Evolutionary conservation across 106 monocot genomes (phyloP).

Genomic region (Phalaenopsis aphrodite): DNA sequence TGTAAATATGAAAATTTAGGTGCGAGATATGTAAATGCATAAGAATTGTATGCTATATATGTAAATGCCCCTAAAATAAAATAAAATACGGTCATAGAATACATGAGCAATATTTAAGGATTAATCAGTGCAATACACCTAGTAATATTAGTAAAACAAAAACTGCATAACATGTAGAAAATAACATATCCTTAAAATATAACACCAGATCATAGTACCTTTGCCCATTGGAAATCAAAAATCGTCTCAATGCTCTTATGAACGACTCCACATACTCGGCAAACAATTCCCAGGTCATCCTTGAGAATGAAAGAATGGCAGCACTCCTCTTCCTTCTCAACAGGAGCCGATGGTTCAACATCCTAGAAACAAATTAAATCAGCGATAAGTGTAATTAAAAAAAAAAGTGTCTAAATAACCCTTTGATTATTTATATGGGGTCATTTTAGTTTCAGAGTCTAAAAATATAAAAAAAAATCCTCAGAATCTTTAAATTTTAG

Average conservation of each 20-base stretch:
- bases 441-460: no score
- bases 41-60: no score
- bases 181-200: neutral
- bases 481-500: no score
- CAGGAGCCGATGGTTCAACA: slow-evolving; percentile 13
- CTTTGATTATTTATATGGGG: no score
- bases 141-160: neutral
- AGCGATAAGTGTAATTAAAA: no score
- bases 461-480: no score
- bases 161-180: neutral
- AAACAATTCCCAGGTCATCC: slow-evolving; percentile 81
- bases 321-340: slow-evolving; percentile 42
- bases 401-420: neutral
- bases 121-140: neutral
- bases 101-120: neutral
- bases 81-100: no score
- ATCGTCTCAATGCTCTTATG: slow-evolving; percentile 67
- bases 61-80: no score
- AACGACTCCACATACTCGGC: slow-evolving; percentile 76
- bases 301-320: slow-evolving; percentile 45
- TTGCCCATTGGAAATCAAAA: slow-evolving; percentile 82
- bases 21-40: no score
- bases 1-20: no score
- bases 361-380: slow-evolving; percentile 15
- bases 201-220: slow-evolving; percentile 34